Conservation (phyloP, 140 eudicot genomes). For the Senecio squalidus region DNA sequence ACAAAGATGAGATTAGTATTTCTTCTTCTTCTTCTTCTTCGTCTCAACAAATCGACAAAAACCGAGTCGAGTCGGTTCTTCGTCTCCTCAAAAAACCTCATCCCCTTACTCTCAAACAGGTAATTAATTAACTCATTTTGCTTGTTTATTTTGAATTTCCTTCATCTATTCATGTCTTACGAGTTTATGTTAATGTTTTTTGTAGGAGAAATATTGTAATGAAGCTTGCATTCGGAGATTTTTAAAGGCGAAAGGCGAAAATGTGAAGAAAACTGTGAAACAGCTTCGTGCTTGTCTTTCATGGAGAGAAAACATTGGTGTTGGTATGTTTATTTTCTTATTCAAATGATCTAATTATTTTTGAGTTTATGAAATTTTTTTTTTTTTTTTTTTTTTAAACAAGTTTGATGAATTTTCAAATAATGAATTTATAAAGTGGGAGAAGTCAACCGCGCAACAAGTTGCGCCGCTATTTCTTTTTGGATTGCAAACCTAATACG, state of each 20-base stretch:
- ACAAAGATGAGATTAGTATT: conserved; percentile 47
- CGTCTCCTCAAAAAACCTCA: conserved; percentile 57
- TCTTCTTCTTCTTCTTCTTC: conserved; percentile 12
- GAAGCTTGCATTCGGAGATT: conserved; percentile 76
- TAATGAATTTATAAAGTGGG: no score
- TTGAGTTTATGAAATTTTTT: no score
- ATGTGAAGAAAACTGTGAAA: conserved; percentile 86
- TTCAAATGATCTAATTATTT: no score
- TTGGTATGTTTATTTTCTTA: conserved; percentile 61
- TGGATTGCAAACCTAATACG: no score
- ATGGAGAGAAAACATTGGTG: conserved; percentile 77
- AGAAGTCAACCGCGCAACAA: no score
- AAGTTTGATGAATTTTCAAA: no score
- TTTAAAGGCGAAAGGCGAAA: conserved; percentile 79
- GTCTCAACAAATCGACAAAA: conserved; percentile 47
- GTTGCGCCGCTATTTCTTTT: no score
- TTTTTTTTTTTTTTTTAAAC: no score
- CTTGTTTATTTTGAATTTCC: neutral
- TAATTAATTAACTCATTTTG: conserved; percentile 3
- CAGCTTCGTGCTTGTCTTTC: conserved; percentile 77
- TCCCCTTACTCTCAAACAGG: conserved; percentile 91
- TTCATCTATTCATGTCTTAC: neutral
- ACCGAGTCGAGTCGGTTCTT: conserved; percentile 69
- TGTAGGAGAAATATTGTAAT: conserved; percentile 88
- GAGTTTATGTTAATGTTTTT: neutral